Conservation (phyloP, 768 basidiomycete genomes). For the Pulveroboletus sp. region DNA sequence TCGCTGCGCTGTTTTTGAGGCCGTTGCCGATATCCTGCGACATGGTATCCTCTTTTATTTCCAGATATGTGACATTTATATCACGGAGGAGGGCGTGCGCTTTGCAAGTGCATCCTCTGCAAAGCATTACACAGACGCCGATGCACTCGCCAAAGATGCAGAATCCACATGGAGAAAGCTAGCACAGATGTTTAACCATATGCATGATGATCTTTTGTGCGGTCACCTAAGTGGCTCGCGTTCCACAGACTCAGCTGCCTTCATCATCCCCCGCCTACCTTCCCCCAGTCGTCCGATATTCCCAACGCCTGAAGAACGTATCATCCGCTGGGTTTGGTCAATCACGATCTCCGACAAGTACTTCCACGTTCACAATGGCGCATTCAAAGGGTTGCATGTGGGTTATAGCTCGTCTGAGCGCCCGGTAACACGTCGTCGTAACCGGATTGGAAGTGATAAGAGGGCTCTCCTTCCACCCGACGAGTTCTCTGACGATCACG, state of each 20-base stretch:
- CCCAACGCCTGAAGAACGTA: constrained; percentile 15
- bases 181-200: constrained; percentile 18
- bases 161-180: constrained; percentile 16
- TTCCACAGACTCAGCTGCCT: neutral
- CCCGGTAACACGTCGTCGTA: constrained; percentile 3
- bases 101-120: constrained; percentile 23
- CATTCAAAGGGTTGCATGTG: neutral
- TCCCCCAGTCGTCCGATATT: constrained; percentile 20
- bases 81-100: constrained; percentile 28
- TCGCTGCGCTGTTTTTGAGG: constrained; percentile 26
- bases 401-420: neutral
- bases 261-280: constrained; percentile 27
- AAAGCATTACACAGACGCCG: constrained; percentile 19
- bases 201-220: constrained; percentile 1
- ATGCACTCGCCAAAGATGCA: constrained; percentile 23
- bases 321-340: constrained; percentile 23
- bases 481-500: constrained; percentile 2
- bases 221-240: constrained; percentile 1
- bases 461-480: constrained; percentile 18
- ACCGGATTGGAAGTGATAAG: constrained; percentile 3
- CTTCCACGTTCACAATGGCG: neutral
- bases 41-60: constrained; percentile 25
- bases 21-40: constrained; percentile 30
- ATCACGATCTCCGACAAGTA: constrained; percentile 12
- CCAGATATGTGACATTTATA: constrained; percentile 21